Conservation (phyloP, 73 alveolate genomes). For the Tetrahymena malaccensis region DNA sequence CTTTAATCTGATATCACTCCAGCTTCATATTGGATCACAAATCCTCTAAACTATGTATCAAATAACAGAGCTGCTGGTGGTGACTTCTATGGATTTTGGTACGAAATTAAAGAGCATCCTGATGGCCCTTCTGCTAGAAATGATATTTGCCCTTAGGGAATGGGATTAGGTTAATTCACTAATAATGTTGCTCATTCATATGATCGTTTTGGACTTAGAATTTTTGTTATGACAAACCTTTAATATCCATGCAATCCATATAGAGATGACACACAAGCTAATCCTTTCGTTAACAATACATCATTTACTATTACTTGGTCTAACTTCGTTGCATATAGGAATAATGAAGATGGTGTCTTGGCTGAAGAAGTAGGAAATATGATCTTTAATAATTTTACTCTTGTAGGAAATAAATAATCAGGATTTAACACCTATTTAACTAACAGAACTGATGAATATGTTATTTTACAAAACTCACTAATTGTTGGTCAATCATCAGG, state of each 20-base stretch:
- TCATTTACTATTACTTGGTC: slow-evolving; percentile 21
- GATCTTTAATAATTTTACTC: slow-evolving; percentile 25
- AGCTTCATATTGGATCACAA: slow-evolving; percentile 77
- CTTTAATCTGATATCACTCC: slow-evolving; percentile 74
- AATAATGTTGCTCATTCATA: slow-evolving; percentile 80
- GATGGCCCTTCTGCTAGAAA: slow-evolving; percentile 63
- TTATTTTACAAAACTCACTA: slow-evolving; percentile 18
- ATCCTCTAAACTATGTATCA: slow-evolving; percentile 60
- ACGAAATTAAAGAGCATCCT: slow-evolving; percentile 50
- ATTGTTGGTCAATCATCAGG: slow-evolving; percentile 50
- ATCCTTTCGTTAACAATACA: slow-evolving; percentile 10
- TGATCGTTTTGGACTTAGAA: slow-evolving; percentile 74
- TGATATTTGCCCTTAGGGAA: slow-evolving; percentile 65
- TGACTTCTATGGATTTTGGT: too few relatives aligned
- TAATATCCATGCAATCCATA: slow-evolving; percentile 25
- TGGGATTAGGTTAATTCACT: slow-evolving; percentile 50
- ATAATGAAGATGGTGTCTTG: slow-evolving; percentile 50
- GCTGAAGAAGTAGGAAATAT: slow-evolving; percentile 58
- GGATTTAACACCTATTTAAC: slow-evolving; percentile 44
- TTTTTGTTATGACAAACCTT: slow-evolving; percentile 39
- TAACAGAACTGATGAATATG: slow-evolving; percentile 22
- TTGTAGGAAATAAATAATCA: slow-evolving; percentile 39
- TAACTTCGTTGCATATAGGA: slow-evolving; percentile 39
- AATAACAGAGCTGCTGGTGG: slow-evolving; percentile 80
- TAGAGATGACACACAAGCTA: not conserved